These are phyloP conservation scores for Ceratocystiopsis brevicomis DNA, from an alignment of 2,329 filamentous ascomycete species.

Conservation along the genomic window DNA sequence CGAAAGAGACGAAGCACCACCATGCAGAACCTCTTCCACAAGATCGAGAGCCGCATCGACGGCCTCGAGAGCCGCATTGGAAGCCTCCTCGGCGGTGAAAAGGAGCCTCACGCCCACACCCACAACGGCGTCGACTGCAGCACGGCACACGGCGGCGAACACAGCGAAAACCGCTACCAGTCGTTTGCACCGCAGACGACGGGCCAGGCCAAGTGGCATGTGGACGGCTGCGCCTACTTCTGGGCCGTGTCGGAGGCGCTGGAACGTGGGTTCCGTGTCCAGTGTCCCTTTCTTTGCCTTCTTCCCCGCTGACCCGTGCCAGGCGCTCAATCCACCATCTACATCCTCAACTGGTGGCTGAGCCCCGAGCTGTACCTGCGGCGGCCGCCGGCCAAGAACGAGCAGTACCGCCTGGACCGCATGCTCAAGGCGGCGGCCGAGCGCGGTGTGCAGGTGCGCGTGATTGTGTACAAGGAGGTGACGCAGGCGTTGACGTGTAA, in stretches of 20 bases:
- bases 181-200: slow-evolving; percentile 57
- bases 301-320: no score
- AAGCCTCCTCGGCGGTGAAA: background rate
- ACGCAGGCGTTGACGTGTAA: slow-evolving; percentile 60
- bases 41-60: slow-evolving; percentile 24
- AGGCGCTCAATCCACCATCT: slow-evolving; percentile 47
- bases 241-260: slow-evolving; percentile 67
- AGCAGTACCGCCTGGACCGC: slow-evolving; percentile 66
- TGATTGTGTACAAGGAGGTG: slow-evolving; percentile 89
- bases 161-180: slow-evolving; percentile 33
- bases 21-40: slow-evolving; percentile 25
- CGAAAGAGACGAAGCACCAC: no score
- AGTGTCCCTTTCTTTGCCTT: no score
- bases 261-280: slow-evolving; percentile 25
- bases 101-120: slow-evolving; percentile 27
- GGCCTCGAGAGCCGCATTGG: slow-evolving; percentile 15
- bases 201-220: slow-evolving; percentile 72
- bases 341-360: slow-evolving; percentile 83
- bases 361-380: slow-evolving; percentile 76
- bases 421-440: slow-evolving; percentile 69
- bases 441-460: slow-evolving; percentile 63
- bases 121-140: slow-evolving; percentile 24
- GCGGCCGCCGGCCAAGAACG: slow-evolving; percentile 61
- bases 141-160: slow-evolving; percentile 22
- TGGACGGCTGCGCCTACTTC: slow-evolving; percentile 71